Evolutionary conservation across 2,329 filamentous ascomycete genomes (phyloP).

Genomic region (Fusarium sp.): DNA sequence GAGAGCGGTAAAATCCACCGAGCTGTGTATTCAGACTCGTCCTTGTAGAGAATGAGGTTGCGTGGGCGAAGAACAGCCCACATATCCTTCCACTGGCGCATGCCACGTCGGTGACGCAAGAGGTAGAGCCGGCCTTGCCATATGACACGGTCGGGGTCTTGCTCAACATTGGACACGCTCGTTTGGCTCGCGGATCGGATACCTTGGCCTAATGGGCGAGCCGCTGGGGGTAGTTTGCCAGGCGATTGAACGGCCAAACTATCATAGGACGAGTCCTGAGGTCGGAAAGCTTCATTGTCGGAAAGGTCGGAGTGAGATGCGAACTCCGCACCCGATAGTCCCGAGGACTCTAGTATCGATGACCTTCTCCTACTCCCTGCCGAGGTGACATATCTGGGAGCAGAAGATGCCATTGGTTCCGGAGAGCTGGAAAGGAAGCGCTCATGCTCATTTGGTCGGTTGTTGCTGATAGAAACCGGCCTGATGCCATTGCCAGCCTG

Average conservation of each 20-base stretch:
- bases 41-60: constrained; percentile 90
- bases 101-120: constrained; percentile 81
- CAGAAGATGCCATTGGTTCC: constrained; percentile 57
- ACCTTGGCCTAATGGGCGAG: constrained; percentile 46
- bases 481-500: constrained; percentile 49
- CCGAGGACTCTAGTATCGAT: constrained; percentile 71
- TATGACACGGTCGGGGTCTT: constrained; percentile 86
- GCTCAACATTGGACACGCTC: constrained; percentile 62
- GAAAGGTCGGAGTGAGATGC: constrained; percentile 90
- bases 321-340: constrained; percentile 70
- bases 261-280: constrained; percentile 62
- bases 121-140: constrained; percentile 92
- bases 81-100: constrained; percentile 92
- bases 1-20: constrained; percentile 82
- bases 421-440: constrained; percentile 67
- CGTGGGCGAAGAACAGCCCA: constrained; percentile 92
- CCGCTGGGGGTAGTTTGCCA: constrained; percentile 25
- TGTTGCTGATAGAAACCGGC: constrained; percentile 29
- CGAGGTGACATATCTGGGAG: constrained; percentile 46
- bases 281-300: constrained; percentile 66
- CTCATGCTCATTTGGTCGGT: constrained; percentile 50
- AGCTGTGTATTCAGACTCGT: constrained; percentile 89
- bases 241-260: constrained; percentile 56
- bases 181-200: constrained; percentile 69
- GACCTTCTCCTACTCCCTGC: constrained; percentile 61